These are phyloP conservation scores for Bolboschoenus planiculmis DNA, from an alignment of 176 grass and related monocot species.

Conservation along the genomic window DNA sequence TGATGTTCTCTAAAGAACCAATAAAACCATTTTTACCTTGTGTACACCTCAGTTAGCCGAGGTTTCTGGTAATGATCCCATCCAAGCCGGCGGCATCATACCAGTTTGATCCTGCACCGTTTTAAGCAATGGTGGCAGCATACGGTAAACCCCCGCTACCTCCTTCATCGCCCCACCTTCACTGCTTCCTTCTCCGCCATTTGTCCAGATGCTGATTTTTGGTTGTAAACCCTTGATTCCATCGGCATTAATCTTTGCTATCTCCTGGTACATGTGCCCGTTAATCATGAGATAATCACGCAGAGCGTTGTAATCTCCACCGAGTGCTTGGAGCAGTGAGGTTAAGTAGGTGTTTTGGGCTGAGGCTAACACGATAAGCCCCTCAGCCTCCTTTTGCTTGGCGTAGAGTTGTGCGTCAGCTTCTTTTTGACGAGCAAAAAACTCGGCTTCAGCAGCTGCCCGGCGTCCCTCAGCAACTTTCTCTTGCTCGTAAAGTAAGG, in stretches of 20 bases:
- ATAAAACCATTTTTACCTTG: not conserved
- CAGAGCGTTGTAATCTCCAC: constrained; percentile 49
- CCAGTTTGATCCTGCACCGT: constrained; percentile 74
- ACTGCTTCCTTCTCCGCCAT: not conserved
- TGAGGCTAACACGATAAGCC: constrained; percentile 29
- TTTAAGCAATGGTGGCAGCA: constrained; percentile 56
- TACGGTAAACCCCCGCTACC: constrained; percentile 56
- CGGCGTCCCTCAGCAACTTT: constrained; percentile 33
- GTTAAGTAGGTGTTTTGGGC: constrained; percentile 55
- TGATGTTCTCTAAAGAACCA: too few species aligned
- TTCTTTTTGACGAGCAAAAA: constrained; percentile 33
- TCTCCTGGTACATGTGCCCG: constrained; percentile 53
- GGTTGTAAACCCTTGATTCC: constrained; percentile 57
- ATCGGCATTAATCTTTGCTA: constrained; percentile 65
- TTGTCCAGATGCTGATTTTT: constrained; percentile 75
- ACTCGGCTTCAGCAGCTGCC: constrained; percentile 40
- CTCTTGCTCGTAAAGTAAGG: constrained; percentile 44
- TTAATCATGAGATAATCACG: constrained; percentile 73
- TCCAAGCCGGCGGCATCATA: constrained; percentile 68
- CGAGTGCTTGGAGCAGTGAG: constrained; percentile 42
- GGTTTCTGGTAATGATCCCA: constrained; percentile 34
- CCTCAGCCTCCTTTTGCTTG: constrained; percentile 58
- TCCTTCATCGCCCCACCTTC: constrained; percentile 49
- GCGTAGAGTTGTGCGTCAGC: constrained; percentile 56
- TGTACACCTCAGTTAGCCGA: not conserved